Base-by-base conservation (phyloP, 306 rosid genomes). In the Luffa acutangula region DNA sequence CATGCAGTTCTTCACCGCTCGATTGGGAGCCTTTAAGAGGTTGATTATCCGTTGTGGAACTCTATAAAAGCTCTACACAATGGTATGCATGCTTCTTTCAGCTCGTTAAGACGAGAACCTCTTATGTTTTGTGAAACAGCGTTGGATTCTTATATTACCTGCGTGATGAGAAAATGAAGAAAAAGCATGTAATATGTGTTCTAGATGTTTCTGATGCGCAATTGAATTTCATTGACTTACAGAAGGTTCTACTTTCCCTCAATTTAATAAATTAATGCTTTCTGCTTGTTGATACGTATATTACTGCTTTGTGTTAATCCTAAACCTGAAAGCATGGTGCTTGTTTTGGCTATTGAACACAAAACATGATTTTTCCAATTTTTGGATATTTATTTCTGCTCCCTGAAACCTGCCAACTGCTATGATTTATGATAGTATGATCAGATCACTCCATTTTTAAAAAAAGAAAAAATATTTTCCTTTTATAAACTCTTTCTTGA, bases 121-220 rank as follows among this genome's bases (percentile, higher is more conserved):
- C 14, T 14, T 43, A 46, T 25, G 21, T 72, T 72, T 25, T 13
- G 59, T 48, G 17, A 51, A 74, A 20, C 52, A 21, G 56, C 57
- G 9, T 25, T 45, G 10, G 76, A 71, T 71, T 45, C 18, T 71
- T 46, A 25, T 33, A 13, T 71, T 71, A 20, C 18, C 33, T 21
- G 76, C 25, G 46, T 74, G 78, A 74, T 51, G 60, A 48, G 58
- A 13, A 49, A 74, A 37, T 49, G 57, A 74, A 74, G 62, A 51
- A 49, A 74, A 49, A 45, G 0, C 8, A 51, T 8, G 39, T 4
- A 74, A 1, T 34, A 51, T 41, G 14, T 8, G 7, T 37, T 73
- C 41, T 48, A 42, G 41, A 49, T n/a, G 31, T 45, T 37, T 71
- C 20, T 51, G 46, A 34, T 15, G 60, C 5, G 46, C 62, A 74